phyloP scores from a whole-genome alignment of 1,284 basidiomycete genomes.

The Tilletia walkeri region DNA sequence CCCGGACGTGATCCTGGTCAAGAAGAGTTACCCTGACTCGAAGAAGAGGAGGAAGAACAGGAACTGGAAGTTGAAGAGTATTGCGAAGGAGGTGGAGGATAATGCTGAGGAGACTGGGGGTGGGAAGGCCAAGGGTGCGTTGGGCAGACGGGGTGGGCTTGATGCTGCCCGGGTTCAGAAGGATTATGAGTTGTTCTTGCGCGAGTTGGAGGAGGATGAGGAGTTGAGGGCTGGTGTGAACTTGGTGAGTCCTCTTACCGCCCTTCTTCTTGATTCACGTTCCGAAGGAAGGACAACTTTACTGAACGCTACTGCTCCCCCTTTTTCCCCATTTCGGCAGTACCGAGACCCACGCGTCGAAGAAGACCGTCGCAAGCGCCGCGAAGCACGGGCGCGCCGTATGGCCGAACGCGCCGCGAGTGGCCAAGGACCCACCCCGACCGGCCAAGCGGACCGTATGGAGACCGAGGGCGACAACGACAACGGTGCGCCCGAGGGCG shows the following conservation, averaged over 20 bases:
- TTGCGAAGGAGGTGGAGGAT: conserved; percentile 80
- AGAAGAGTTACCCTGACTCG: conserved; percentile 92
- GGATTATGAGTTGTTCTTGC: conserved; percentile 93
- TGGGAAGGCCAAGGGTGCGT: conserved; percentile 69
- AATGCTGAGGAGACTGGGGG: conserved; percentile 34
- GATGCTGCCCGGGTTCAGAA: conserved; percentile 92
- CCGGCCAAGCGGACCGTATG: conserved; percentile 41
- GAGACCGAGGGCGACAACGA: conserved; percentile 59
- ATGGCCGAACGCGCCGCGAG: conserved; percentile 19
- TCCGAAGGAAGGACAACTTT: neutral
- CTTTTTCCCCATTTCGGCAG: neutral
- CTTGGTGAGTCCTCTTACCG: conserved; percentile 68
- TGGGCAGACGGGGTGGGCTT: conserved; percentile 82
- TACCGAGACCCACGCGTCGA: conserved; percentile 14
- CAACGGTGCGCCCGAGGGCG: conserved; percentile 50
- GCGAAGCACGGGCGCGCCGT: conserved; percentile 42
- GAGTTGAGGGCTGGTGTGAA: conserved; percentile 87
- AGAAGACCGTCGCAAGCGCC: conserved; percentile 57
- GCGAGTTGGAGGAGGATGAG: conserved; percentile 92
- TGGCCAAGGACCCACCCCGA: conserved; percentile 8
- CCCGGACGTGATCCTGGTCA: conserved; percentile 88
- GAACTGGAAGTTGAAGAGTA: conserved; percentile 84
- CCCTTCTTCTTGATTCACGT: neutral
- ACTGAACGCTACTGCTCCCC: neutral
- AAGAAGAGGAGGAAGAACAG: conserved; percentile 84